Evolutionary conservation across 805 yeast genomes (phyloP).

Genomic region (Candida pini): DNA sequence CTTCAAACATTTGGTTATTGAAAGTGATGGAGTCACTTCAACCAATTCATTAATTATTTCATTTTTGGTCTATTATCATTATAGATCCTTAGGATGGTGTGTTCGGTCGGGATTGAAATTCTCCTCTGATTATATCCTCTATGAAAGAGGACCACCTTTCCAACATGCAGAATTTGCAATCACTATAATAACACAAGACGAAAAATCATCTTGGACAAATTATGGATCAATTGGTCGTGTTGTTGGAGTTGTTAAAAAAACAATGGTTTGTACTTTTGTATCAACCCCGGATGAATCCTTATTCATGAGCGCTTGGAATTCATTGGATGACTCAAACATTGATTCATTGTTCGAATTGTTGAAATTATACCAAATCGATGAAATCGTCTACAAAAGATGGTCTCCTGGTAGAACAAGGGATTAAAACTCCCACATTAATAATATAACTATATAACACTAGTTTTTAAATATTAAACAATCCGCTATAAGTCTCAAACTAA

Average conservation of each 20-base stretch:
- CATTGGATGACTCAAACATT: constrained; percentile 7
- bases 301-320: constrained; percentile 17
- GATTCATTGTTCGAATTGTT: constrained; percentile 29
- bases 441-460: background rate
- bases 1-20: constrained; percentile 9
- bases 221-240: constrained; percentile 71
- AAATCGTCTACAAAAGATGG: constrained; percentile 76
- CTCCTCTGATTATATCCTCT: constrained; percentile 79
- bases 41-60: constrained; percentile 40
- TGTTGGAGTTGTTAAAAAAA: constrained; percentile 80
- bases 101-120: constrained; percentile 88
- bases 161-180: constrained; percentile 88
- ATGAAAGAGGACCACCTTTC: constrained; percentile 91
- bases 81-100: constrained; percentile 90
- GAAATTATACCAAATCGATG: constrained; percentile 47
- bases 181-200: constrained; percentile 12
- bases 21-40: constrained; percentile 14
- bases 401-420: constrained; percentile 80
- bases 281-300: constrained; percentile 40
- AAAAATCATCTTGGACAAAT: constrained; percentile 43
- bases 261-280: constrained; percentile 64
- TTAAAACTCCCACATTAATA: too few species aligned
- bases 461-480: too few species aligned
- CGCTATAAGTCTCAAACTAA: constrained; percentile 26
- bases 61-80: constrained; percentile 80